Evolutionary conservation across 495 filamentous ascomycete species (phyloP).

Genomic region (Podospora tetraspora): DNA sequence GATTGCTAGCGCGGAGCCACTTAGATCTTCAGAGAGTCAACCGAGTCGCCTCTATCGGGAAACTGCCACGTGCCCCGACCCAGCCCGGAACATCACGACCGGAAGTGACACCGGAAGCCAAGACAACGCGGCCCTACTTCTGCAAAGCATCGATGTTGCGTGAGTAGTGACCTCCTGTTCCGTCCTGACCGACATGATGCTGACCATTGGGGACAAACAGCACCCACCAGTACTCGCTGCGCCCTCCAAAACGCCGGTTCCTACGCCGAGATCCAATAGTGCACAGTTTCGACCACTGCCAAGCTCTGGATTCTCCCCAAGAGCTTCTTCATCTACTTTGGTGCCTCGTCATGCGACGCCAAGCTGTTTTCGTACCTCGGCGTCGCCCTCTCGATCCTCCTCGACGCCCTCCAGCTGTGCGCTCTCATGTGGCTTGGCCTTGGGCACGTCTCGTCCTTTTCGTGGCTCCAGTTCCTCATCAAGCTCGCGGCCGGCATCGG

Average conservation of each 20-base stretch:
- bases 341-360: not conserved
- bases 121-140: not conserved
- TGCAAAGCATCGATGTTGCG: not conserved
- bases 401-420: conserved; percentile 4
- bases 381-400: conserved; percentile 7
- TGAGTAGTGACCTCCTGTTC: not conserved
- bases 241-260: conserved; percentile 1
- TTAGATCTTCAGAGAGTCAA: not conserved
- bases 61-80: not conserved
- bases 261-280: not conserved
- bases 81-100: not conserved
- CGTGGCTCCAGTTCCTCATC: conserved; percentile 10
- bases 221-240: conserved; percentile 7
- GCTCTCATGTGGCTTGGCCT: not conserved
- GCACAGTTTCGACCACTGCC: not conserved
- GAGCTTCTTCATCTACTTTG: conserved; percentile 9
- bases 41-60: not conserved
- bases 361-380: conserved; percentile 2
- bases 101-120: not conserved
- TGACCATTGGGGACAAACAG: not conserved
- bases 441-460: not conserved
- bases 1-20: not conserved
- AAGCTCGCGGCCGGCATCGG: conserved; percentile 7
- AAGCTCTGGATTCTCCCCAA: not conserved
- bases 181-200: not conserved